These are phyloP conservation scores for Centella asiatica DNA, from an alignment of 129 eudicot genomes.

Conservation along the genomic window DNA sequence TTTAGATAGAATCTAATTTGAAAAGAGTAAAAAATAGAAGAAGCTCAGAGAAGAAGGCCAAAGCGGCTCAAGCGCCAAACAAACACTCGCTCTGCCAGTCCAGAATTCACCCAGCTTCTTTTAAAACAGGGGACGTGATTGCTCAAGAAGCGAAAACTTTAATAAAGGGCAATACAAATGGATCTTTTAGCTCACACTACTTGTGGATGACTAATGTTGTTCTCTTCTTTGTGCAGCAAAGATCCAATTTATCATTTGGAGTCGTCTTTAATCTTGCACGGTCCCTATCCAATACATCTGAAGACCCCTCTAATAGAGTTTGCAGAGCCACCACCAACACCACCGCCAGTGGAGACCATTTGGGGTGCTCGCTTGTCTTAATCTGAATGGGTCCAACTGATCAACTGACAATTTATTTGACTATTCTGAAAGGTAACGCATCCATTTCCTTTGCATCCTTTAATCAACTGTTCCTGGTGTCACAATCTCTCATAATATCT, in stretches of 20 bases:
- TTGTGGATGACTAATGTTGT: neutral
- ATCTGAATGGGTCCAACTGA: constrained; percentile 15
- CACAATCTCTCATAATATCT: neutral
- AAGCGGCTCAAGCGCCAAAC: no score
- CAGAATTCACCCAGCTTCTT: no score
- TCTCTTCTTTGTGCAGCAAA: neutral
- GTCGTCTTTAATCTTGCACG: neutral
- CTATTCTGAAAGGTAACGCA: constrained; percentile 16
- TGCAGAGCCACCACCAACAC: constrained; percentile 11
- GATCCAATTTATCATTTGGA: neutral
- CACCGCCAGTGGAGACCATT: constrained; percentile 8
- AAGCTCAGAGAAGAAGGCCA: no score
- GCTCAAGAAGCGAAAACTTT: no score
- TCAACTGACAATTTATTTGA: constrained; percentile 9
- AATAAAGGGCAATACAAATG: no score
- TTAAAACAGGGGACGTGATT: no score
- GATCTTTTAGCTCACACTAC: neutral
- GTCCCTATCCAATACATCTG: neutral
- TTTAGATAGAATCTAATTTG: no score
- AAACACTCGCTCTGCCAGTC: no score
- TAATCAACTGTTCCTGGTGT: constrained; percentile 7
- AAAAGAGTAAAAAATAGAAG: no score
- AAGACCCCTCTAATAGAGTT: constrained; percentile 21
- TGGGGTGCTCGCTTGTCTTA: constrained; percentile 1
- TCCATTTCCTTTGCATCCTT: constrained; percentile 2